phyloP scores from a whole-genome alignment of 2,329 filamentous ascomycete genomes.

The Clonostachys chloroleuca region DNA sequence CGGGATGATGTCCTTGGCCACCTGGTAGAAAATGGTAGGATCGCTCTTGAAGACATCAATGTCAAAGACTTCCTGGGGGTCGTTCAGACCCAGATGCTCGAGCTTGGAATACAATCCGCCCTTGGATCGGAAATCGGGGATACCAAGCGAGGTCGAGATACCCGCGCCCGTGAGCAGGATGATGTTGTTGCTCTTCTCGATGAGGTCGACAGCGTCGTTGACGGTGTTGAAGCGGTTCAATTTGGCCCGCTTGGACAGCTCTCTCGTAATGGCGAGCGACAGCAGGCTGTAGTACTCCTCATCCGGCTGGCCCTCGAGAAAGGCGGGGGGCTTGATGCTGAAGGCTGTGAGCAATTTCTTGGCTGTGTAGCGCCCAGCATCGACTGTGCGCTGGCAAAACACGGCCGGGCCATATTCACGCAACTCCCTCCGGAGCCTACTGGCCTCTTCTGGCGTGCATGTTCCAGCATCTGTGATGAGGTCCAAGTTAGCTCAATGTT shows the following conservation, averaged over 20 bases:
- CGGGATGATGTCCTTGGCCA: slow-evolving; percentile 88
- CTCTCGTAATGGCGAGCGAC: slow-evolving; percentile 71
- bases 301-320: slow-evolving; percentile 65
- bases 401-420: slow-evolving; percentile 72
- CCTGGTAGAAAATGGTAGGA: slow-evolving; percentile 83
- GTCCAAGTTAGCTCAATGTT: slow-evolving; percentile 1
- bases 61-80: slow-evolving; percentile 95
- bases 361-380: slow-evolving; percentile 64
- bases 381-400: slow-evolving; percentile 71
- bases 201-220: slow-evolving; percentile 77
- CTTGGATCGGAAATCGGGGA: slow-evolving; percentile 94
- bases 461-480: slow-evolving; percentile 34
- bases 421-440: slow-evolving; percentile 64
- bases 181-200: slow-evolving; percentile 75
- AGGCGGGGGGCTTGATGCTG: slow-evolving; percentile 67
- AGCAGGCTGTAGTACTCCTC: slow-evolving; percentile 72
- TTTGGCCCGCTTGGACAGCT: slow-evolving; percentile 78
- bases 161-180: slow-evolving; percentile 93
- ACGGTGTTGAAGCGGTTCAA: slow-evolving; percentile 77
- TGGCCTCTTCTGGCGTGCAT: slow-evolving; percentile 66
- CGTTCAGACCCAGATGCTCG: slow-evolving; percentile 68
- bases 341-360: slow-evolving; percentile 87
- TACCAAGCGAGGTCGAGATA: slow-evolving; percentile 93
- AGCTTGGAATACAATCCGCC: slow-evolving; percentile 88
- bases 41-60: slow-evolving; percentile 82